Base-by-base conservation (phyloP, 495 filamentous ascomycete species). In the Gamarada debralockiae region DNA sequence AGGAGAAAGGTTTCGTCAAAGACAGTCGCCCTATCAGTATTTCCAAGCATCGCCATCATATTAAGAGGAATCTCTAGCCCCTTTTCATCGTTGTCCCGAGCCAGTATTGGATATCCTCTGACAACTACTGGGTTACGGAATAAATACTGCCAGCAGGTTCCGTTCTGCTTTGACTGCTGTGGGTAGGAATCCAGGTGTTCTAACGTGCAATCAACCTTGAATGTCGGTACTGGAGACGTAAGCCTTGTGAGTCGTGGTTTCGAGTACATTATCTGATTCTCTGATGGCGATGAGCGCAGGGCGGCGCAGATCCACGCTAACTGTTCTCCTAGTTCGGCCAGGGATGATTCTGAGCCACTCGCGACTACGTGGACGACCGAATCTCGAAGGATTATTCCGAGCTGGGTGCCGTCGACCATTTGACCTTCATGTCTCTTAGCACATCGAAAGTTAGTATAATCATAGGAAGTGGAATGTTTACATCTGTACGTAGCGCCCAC, bases 131-230 rank as follows among this genome's bases (percentile, higher is more conserved):
- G 69, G 27, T 65, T 67, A 24, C 52, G 18, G 52, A 71, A 68
- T 22, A 73, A 37, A 4, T 48, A 33, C 15, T 66, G 64, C 69
- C 70, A 73, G 52, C 70, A 73, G 21, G 66, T 48, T 0, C 70
- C 70, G 41, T 59, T 36, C 33, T 10, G 8, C 15, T 44, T 21
- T n/a, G 12, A 41, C 4, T 13, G 21, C 37, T 6, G 6, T 33
- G 25, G 21, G 23, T 45, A 15, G 37, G 21, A 40, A 51, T 36
- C 8, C 8, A 34, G 31, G 8, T 8, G n/a, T 34, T 8, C 31
- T 34, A 34, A 34, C 31, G 8, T n/a, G 31, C 8, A n/a, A 8
- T 34, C 8, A 34, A 34, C 31, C 31, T 8, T 34, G 8, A 34
- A 8, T 34, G 31, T 8, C n/a, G 31, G 31, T n/a, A 8, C 31